A percentile compares a stretch with the other conserved stretches of the same genome.
These are phyloP conservation scores for Mycena filopes DNA, from an alignment of 768 basidiomycete species.

Conservation along the genomic window DNA sequence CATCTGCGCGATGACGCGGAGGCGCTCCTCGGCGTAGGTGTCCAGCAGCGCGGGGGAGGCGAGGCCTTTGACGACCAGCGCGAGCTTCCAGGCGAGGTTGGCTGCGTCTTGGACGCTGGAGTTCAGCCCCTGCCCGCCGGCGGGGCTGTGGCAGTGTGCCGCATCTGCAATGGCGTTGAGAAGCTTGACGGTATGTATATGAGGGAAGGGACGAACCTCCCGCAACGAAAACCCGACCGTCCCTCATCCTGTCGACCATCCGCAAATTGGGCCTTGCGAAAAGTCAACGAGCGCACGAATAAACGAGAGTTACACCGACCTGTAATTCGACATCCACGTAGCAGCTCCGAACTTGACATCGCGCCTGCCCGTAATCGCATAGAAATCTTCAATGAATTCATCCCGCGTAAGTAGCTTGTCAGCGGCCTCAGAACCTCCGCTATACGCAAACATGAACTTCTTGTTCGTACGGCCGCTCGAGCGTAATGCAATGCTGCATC, in stretches of 20 bases:
- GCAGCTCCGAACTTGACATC: slow-evolving; percentile 48
- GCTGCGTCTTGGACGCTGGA: slow-evolving; percentile 52
- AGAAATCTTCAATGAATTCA: slow-evolving; percentile 42
- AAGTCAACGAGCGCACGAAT: neutral
- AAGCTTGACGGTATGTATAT: too few relatives aligned
- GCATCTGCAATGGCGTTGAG: slow-evolving; percentile 48
- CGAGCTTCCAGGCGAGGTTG: slow-evolving; percentile 58
- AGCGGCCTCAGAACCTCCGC: neutral
- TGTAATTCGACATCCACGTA: slow-evolving; percentile 40
- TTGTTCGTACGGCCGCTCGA: neutral
- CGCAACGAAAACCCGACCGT: slow-evolving; percentile 56
- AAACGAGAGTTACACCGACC: slow-evolving; percentile 31
- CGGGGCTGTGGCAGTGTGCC: slow-evolving; percentile 50
- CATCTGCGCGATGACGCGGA: slow-evolving; percentile 59
- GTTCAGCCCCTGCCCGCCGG: slow-evolving; percentile 54
- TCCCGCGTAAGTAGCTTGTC: slow-evolving; percentile 33
- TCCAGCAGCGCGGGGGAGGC: slow-evolving; percentile 49
- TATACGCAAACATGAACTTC: slow-evolving; percentile 15
- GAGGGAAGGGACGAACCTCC: slow-evolving; percentile 49
- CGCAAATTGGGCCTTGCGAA: slow-evolving; percentile 55
- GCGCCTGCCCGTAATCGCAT: slow-evolving; percentile 37
- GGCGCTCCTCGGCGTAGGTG: slow-evolving; percentile 55
- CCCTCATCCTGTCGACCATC: slow-evolving; percentile 54
- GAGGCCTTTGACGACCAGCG: slow-evolving; percentile 50
- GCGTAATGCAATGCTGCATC: neutral